Conservation (phyloP, 768 basidiomycete genomes). For the Glaciozyma antarctica region DNA sequence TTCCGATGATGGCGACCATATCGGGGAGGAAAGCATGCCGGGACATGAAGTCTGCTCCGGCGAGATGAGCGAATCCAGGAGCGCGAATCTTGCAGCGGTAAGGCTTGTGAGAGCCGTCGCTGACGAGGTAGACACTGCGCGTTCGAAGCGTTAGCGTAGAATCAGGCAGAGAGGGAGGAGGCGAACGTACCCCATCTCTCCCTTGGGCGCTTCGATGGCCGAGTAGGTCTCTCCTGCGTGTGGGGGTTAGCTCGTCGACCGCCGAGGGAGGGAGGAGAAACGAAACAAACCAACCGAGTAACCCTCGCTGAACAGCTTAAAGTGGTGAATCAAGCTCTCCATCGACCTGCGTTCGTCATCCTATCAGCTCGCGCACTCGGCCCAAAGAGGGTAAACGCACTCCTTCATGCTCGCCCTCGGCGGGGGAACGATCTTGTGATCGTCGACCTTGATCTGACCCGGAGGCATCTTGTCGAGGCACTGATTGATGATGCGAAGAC, state of each 20-base stretch:
- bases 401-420: constrained; percentile 98
- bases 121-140: constrained; percentile 95
- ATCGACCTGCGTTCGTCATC: background rate
- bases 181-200: constrained; percentile 60
- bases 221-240: constrained; percentile 74
- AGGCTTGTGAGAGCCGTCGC: constrained; percentile 92
- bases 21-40: constrained; percentile 53
- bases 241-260: constrained; percentile 86
- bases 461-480: constrained; percentile 95
- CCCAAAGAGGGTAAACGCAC: constrained; percentile 52
- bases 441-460: constrained; percentile 87
- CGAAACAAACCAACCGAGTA: constrained; percentile 67
- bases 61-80: constrained; percentile 53
- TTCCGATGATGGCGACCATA: constrained; percentile 79
- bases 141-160: constrained; percentile 51
- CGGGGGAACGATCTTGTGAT: constrained; percentile 93
- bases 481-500: constrained; percentile 70
- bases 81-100: constrained; percentile 97
- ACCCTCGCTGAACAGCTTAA: constrained; percentile 90
- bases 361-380: background rate
- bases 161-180: background rate
- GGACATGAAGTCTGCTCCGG: constrained; percentile 97
- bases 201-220: constrained; percentile 97
- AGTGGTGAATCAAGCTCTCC: constrained; percentile 83
- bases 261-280: constrained; percentile 47